These are phyloP conservation scores for Aquilaria sinensis DNA, from an alignment of 345 rosid species.

Conservation along the genomic window DNA sequence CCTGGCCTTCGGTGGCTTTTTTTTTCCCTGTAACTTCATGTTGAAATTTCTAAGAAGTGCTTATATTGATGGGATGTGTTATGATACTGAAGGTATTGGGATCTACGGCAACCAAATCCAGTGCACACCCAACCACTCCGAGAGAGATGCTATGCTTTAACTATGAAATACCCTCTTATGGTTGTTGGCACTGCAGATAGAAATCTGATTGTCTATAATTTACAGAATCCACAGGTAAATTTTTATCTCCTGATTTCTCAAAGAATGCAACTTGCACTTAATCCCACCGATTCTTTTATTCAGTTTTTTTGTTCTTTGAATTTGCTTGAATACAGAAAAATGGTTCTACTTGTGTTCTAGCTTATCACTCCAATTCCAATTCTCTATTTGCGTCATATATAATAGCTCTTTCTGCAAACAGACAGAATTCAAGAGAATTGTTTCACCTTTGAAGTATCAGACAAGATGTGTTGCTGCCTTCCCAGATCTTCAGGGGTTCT, in stretches of 20 bases:
- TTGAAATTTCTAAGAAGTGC: neutral
- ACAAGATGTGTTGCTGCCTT: constrained; percentile 90
- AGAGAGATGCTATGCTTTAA: constrained; percentile 77
- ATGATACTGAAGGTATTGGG: constrained; percentile 70
- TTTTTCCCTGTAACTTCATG: too few species aligned
- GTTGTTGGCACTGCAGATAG: constrained; percentile 94
- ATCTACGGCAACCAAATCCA: constrained; percentile 73
- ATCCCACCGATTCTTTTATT: too few species aligned
- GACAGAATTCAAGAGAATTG: constrained; percentile 80
- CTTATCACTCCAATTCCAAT: too few species aligned
- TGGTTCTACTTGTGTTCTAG: too few species aligned
- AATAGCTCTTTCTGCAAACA: constrained; percentile 16
- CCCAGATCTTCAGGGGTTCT: constrained; percentile 95
- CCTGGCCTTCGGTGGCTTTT: neutral
- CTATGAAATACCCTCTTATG: constrained; percentile 84
- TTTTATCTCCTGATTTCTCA: neutral
- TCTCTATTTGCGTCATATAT: neutral
- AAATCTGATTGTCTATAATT: constrained; percentile 69
- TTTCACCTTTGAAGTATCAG: constrained; percentile 85
- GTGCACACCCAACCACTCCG: constrained; percentile 90
- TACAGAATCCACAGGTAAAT: constrained; percentile 83
- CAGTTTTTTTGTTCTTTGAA: too few species aligned
- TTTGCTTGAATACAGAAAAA: too few species aligned
- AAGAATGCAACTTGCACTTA: too few species aligned
- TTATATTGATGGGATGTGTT: neutral